Conservation (phyloP, 73 alveolate genomes). For the Blepharisma japonicum region DNA sequence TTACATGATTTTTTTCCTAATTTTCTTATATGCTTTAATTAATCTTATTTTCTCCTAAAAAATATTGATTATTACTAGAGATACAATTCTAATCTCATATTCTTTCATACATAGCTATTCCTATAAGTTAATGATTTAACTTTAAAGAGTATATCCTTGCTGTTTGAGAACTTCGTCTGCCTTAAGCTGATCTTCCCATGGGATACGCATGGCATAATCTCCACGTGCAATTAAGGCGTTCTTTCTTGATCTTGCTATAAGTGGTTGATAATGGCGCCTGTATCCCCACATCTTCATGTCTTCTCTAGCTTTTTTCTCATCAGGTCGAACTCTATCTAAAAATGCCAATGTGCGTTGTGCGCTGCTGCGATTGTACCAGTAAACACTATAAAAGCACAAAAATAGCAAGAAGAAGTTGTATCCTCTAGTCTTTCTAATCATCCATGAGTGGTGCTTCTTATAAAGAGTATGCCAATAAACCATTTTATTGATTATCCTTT, state of each 20-base stretch:
- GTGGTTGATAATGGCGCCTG: neutral
- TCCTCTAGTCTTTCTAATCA: slow-evolving; percentile 24
- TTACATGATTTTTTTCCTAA: too few relatives aligned
- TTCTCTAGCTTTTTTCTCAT: slow-evolving; percentile 11
- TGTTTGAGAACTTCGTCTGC: too few relatives aligned
- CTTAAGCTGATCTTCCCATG: neutral
- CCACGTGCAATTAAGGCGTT: neutral
- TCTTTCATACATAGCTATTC: too few relatives aligned
- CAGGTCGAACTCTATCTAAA: slow-evolving; percentile 5
- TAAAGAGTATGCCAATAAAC: slow-evolving; percentile 30
- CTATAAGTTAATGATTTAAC: too few relatives aligned
- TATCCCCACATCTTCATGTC: neutral
- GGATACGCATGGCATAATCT: neutral
- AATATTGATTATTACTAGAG: too few relatives aligned
- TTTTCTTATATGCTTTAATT: too few relatives aligned
- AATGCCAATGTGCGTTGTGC: neutral
- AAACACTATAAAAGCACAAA: neutral
- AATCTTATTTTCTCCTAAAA: too few relatives aligned
- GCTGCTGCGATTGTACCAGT: neutral
- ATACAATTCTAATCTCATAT: too few relatives aligned
- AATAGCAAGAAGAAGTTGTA: neutral
- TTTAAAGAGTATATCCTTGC: too few relatives aligned
- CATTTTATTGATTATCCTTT: neutral
- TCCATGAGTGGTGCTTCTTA: slow-evolving; percentile 24
- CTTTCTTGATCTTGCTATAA: slow-evolving; percentile 12